Base-by-base conservation (phyloP, 306 rosid genomes). In the Vicia faba region DNA sequence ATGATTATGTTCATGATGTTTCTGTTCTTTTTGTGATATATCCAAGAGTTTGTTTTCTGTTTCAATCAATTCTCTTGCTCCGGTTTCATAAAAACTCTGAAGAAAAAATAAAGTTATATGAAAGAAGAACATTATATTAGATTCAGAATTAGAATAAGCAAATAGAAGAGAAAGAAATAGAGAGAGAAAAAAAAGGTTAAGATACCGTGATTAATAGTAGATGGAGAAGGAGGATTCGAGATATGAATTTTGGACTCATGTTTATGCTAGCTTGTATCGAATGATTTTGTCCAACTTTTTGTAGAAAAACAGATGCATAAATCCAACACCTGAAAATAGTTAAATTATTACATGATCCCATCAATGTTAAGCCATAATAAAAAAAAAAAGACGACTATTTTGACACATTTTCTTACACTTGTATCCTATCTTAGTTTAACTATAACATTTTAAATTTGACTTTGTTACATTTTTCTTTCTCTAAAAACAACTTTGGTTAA, bases 31-130 rank as follows among this genome's bases (percentile, higher is more conserved):
- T 19, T 19, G 48, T 35, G 15, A n/a, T 4, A 59, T 43, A 12
- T 49, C 55, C 13, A 49, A 3, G 26, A 49, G 3, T 16, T 11
- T 40, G 6, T 53, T 71, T 31, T 20, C 20, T 49, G 64, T 61
- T 18, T 14, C 39, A 3, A 23, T 66, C 16, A 81, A 19, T 35
- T 76, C 72, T 26, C 69, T 64, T 28, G 80, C 77, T 40, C 59
- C 62, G 64, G 29, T 82, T 61, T 64, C 76, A 29, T 16, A 28
- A 26, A 26, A 72, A 75, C 60, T 28, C 91, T 85, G 81, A 20
- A 20, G 2, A 20, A 20, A 20, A 20, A 20, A 20, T 1, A 20
- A 20, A 2, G 23, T 20, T 20, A 20, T 20, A 20, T 20, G 23
- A 20, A 20, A 20, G 23, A 20, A 20, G 23, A 20, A 20, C 23